phyloP scores from a whole-genome alignment of 2,329 filamentous ascomycete species.

The Fusarium tanahbumbuense region DNA sequence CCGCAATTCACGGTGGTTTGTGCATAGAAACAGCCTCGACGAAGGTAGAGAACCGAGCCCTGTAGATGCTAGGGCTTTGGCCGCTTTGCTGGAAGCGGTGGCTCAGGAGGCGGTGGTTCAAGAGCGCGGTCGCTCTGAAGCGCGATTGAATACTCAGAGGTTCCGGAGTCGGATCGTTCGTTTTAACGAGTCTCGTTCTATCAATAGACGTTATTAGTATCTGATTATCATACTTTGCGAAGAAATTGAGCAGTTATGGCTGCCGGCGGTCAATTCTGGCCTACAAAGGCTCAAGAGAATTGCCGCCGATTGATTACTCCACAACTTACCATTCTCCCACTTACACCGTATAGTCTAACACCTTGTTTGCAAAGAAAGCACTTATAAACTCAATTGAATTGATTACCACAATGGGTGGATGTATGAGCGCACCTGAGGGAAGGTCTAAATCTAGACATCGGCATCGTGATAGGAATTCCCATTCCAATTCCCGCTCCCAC shows the following conservation, averaged over 20 bases:
- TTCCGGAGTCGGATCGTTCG: not conserved
- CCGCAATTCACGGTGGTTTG: not conserved
- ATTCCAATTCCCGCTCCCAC: not conserved
- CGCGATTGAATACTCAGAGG: not conserved
- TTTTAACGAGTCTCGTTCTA: not conserved
- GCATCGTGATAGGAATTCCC: not conserved
- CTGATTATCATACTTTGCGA: not conserved
- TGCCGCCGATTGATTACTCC: not conserved
- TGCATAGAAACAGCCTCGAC: not conserved
- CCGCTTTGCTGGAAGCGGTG: not conserved
- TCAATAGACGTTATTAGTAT: not conserved
- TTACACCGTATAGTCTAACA: not conserved
- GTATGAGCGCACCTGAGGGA: slow-evolving; percentile 4
- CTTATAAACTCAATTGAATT: not conserved
- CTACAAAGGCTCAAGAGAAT: not conserved
- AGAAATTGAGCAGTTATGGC: not conserved
- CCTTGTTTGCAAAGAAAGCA: too few relatives aligned
- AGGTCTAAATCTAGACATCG: not conserved
- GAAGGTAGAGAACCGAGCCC: not conserved
- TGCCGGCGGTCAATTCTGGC: not conserved
- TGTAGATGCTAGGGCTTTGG: not conserved
- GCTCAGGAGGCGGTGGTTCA: not conserved
- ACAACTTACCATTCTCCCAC: not conserved
- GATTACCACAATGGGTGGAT: slow-evolving; percentile 17
- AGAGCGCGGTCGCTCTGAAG: not conserved